A percentile compares a stretch with the other conserved stretches of the same genome.
Evolutionary conservation across 169 alveolate genomes (phyloP).

Genomic region (Theileria annulata): DNA sequence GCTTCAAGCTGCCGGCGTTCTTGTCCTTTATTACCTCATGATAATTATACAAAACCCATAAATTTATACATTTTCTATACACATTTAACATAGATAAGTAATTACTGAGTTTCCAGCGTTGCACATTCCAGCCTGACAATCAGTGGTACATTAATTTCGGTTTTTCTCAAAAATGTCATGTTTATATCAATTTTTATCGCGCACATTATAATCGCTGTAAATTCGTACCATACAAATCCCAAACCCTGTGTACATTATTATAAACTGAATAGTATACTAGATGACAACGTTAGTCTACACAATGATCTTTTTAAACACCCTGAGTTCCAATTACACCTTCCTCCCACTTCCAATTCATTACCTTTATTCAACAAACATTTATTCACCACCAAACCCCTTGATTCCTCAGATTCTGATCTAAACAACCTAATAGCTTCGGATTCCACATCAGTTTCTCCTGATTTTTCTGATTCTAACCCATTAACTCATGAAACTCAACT

Average conservation of each 20-base stretch:
- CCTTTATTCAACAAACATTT: slow-evolving; percentile 33
- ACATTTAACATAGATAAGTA: slow-evolving; percentile 3
- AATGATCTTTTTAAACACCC: slow-evolving; percentile 28
- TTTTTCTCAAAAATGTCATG: neutral
- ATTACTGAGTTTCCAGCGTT: neutral
- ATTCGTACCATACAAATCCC: neutral
- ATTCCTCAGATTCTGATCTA: slow-evolving; percentile 12
- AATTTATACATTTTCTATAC: neutral
- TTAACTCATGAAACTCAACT: neutral
- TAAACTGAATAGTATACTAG: neutral
- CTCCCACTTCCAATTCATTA: slow-evolving; percentile 52
- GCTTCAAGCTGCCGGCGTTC: slow-evolving; percentile 2
- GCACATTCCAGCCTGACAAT: neutral
- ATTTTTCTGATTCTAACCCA: neutral
- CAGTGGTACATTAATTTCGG: neutral
- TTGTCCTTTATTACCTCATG: neutral
- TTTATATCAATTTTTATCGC: neutral
- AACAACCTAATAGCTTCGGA: slow-evolving; percentile 11
- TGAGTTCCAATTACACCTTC: slow-evolving; percentile 60
- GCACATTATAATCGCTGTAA: neutral
- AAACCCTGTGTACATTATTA: neutral
- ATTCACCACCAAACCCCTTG: neutral
- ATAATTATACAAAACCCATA: neutral
- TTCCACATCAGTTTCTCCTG: neutral
- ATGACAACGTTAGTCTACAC: slow-evolving; percentile 11